Conservation (phyloP, 331 rosid species). For the Spiraea crenata region DNA sequence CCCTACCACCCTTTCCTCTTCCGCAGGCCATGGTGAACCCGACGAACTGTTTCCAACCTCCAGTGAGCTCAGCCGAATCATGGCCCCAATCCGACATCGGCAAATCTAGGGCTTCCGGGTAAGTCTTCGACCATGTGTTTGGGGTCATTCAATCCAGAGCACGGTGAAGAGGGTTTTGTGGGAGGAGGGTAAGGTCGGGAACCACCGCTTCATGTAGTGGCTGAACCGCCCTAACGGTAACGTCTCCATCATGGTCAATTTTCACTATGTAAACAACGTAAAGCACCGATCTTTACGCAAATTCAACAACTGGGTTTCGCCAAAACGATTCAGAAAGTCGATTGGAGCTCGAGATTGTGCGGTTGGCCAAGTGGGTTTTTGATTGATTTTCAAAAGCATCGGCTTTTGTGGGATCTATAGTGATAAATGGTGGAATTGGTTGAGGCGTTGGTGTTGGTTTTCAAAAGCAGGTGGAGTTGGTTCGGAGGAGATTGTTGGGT, state of each 20-base stretch:
- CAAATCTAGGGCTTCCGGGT: no score
- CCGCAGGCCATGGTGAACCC: no score
- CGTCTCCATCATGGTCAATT: conserved; percentile 68
- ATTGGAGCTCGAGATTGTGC: background rate
- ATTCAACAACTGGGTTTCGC: background rate
- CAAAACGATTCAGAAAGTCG: background rate
- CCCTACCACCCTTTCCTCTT: no score
- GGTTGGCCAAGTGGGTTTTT: background rate
- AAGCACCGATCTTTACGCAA: conserved; percentile 6
- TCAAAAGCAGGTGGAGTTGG: conserved; percentile 33
- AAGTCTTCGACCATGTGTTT: no score
- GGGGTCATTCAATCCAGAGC: no score
- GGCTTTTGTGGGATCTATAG: background rate
- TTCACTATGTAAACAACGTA: background rate
- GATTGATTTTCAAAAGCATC: conserved; percentile 9
- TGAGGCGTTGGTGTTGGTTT: conserved; percentile 24
- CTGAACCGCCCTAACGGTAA: conserved; percentile 61
- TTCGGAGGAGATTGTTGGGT: conserved; percentile 35
- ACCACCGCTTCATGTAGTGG: conserved; percentile 69
- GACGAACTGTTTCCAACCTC: no score
- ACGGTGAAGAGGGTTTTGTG: conserved; percentile 68
- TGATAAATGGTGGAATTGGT: conserved; percentile 30
- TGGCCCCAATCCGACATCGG: no score
- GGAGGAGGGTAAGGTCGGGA: conserved; percentile 57
- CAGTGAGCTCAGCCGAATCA: no score